Base-by-base conservation (phyloP, 257 asterid species). In the Capsicum chinense region DNA sequence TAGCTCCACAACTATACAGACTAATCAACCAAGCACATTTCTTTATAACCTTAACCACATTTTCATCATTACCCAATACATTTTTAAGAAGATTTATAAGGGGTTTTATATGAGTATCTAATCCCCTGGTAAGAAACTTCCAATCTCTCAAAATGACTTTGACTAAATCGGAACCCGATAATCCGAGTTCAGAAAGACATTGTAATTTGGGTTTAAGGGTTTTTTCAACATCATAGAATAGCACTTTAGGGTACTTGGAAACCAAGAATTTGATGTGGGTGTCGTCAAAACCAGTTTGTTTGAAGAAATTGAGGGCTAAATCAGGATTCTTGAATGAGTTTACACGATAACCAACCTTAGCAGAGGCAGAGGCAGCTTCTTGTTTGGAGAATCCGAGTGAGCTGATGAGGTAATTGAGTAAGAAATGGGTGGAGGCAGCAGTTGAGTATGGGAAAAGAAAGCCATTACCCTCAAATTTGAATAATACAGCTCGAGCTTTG, bases 141-240 rank as follows among this genome's bases (percentile, higher is more conserved):
- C 15, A 33, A 14, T 71, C 50, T 37, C 33, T 10, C 16, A 26
- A 21, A 6, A 85, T 3, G 5, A 85, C 12, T 13, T 59, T 56
- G 12, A 52, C 52, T 13, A 84, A 48, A 56, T 78, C 83, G 68
- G 69, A 78, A 37, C 47, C 26, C 48, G 86, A 84, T 7, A 84
- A 42, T 8, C 86, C 86, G n/a, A 85, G 50, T 15, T 47, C 81
- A 12, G 69, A 48, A 35, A 85, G 66, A n/a, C 71, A 33, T 71
- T 60, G 54, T 33, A 85, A 6, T 80, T 80, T 85, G 52, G 87
- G 84, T 35, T 80, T n/a, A 13, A 85, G 87, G 81, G 57, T 42
- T 85, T 50, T 85, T 21, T 71, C 78, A 0, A 85, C 83, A 52
- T 70, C 80, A 70, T 1, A 69, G 15, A 56, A 85, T 0, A 85